Conservation (phyloP, 2,329 filamentous ascomycete genomes). For the Eutypella sp. region DNA sequence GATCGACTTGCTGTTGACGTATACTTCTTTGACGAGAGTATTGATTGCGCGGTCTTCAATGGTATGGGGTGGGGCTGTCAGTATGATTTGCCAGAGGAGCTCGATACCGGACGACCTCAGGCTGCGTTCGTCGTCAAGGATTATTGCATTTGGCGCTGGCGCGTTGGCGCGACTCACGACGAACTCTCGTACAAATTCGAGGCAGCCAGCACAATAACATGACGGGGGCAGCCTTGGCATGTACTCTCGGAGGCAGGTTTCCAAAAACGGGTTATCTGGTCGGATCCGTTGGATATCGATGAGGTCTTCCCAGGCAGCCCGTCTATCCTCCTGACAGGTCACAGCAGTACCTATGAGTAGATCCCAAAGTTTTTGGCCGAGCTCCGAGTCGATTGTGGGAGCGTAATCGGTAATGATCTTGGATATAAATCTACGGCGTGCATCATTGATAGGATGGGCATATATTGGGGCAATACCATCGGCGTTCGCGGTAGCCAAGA, state of each 20-base stretch:
- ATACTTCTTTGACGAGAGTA: conserved; percentile 66
- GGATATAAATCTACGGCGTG: conserved; percentile 52
- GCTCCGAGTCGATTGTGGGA: conserved; percentile 57
- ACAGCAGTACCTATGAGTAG: conserved; percentile 63
- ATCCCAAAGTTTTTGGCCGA: conserved; percentile 65
- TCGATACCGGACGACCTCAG: conserved; percentile 54
- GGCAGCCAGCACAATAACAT: conserved; percentile 56
- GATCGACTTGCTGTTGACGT: conserved; percentile 57
- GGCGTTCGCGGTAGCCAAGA: conserved; percentile 37
- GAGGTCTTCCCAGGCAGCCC: conserved; percentile 65
- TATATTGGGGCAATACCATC: conserved; percentile 40
- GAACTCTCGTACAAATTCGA: conserved; percentile 56
- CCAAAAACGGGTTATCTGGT: conserved; percentile 52
- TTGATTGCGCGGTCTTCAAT: conserved; percentile 66
- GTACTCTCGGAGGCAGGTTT: conserved; percentile 49
- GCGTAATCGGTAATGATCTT: conserved; percentile 53
- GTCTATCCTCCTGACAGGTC: conserved; percentile 55
- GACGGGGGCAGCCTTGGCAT: conserved; percentile 52
- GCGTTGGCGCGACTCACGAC: conserved; percentile 44
- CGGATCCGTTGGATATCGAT: conserved; percentile 37
- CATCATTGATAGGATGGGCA: conserved; percentile 43
- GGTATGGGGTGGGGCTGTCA: conserved; percentile 59
- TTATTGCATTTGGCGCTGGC: conserved; percentile 34
- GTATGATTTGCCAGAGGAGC: conserved; percentile 77
- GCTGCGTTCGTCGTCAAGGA: conserved; percentile 47